A percentile compares a stretch with the other conserved stretches of the same genome.
phyloP scores from a whole-genome alignment of 441 rosid genomes.

The Aleurites moluccanus region DNA sequence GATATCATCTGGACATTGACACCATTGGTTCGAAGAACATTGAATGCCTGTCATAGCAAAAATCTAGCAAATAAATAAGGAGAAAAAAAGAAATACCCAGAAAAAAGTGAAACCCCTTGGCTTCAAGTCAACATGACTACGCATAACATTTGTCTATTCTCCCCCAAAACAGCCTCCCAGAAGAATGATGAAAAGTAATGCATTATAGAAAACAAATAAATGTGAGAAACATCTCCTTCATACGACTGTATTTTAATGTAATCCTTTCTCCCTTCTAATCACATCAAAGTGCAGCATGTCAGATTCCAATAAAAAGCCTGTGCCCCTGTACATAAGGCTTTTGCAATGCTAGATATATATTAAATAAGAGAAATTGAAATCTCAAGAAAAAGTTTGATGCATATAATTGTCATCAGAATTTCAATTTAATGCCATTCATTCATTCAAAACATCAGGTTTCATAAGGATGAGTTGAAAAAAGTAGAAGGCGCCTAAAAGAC shows the following conservation, averaged over 20 bases:
- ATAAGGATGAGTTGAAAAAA: neutral
- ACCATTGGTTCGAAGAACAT: constrained; percentile 73
- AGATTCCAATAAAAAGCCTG: neutral
- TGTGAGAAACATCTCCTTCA: neutral
- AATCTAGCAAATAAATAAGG: constrained; percentile 4
- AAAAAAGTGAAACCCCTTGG: too few species aligned
- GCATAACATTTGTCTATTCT: neutral
- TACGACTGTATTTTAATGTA: neutral
- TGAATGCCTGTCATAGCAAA: constrained; percentile 57
- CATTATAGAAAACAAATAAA: neutral
- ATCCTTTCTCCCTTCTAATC: neutral
- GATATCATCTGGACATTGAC: constrained; percentile 98
- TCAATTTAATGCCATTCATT: neutral
- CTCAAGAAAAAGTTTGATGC: neutral
- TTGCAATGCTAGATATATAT: neutral
- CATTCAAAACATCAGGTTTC: neutral
- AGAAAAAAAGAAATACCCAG: neutral
- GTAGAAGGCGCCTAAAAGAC: neutral
- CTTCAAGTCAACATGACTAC: neutral
- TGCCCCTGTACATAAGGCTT: neutral
- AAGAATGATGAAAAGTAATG: neutral
- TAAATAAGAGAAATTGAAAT: neutral
- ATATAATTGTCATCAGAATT: neutral
- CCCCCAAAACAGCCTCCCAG: neutral
- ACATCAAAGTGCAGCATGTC: neutral